Conservation (phyloP, 192 early-diverging fungal species). For the Entomortierella chlamydospora region DNA sequence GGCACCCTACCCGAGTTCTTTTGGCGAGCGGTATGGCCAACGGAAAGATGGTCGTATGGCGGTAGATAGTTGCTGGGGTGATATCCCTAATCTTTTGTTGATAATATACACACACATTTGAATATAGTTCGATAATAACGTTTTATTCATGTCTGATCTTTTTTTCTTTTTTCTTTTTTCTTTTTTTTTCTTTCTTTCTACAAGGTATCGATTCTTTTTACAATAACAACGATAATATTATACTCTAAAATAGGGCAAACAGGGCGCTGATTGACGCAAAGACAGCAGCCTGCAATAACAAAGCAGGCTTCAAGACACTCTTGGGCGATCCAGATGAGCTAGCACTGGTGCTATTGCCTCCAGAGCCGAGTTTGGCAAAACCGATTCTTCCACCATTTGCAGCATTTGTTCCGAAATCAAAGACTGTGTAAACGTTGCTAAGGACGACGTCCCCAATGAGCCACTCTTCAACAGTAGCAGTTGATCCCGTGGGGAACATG, state of each 20-base stretch:
- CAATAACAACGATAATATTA: too few relatives aligned
- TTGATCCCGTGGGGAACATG: slow-evolving; percentile 29
- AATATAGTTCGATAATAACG: too few relatives aligned
- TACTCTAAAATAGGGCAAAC: neutral
- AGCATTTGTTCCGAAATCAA: slow-evolving; percentile 58
- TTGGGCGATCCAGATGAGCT: neutral
- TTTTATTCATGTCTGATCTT: too few relatives aligned
- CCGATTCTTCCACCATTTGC: slow-evolving; percentile 52
- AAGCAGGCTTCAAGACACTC: neutral
- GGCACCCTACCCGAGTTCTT: slow-evolving; percentile 67
- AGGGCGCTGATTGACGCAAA: neutral
- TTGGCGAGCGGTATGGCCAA: slow-evolving; percentile 66
- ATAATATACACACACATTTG: too few relatives aligned
- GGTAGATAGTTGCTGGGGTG: neutral
- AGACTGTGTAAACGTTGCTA: slow-evolving; percentile 60
- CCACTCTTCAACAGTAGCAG: slow-evolving; percentile 39
- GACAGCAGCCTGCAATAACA: neutral
- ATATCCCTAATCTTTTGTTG: neutral
- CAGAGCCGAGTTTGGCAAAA: slow-evolving; percentile 32
- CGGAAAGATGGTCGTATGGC: slow-evolving; percentile 71
- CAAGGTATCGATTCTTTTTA: too few relatives aligned
- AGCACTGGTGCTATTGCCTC: neutral
- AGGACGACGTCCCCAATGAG: slow-evolving; percentile 64
- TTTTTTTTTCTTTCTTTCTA: too few relatives aligned
- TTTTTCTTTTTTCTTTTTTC: too few relatives aligned